phyloP scores from a whole-genome alignment of 2,329 filamentous ascomycete genomes.

The Fusarium falciforme region DNA sequence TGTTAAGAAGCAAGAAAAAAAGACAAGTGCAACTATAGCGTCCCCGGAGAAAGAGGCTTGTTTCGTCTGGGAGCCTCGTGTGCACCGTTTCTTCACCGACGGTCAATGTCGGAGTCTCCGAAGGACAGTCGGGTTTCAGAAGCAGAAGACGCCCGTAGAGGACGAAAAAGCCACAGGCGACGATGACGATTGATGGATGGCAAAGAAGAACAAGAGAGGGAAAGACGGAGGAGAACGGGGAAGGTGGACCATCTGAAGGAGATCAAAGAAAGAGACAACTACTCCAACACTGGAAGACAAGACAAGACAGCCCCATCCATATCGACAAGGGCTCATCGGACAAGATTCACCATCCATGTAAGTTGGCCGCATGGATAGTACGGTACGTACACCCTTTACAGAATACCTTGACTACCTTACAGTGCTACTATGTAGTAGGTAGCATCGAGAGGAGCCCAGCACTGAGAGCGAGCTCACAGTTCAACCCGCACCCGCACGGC shows the following conservation, averaged over 20 bases:
- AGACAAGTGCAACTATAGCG: background rate
- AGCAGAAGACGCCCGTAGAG: background rate
- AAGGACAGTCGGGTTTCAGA: background rate
- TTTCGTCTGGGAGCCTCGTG: background rate
- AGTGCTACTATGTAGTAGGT: constrained; percentile 17
- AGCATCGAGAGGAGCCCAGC: constrained; percentile 7
- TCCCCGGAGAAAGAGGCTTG: background rate
- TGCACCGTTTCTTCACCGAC: background rate
- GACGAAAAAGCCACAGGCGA: background rate
- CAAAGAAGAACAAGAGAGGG: constrained; percentile 14
- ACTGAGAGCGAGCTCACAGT: background rate
- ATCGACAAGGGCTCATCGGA: constrained; percentile 29
- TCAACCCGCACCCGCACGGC: background rate
- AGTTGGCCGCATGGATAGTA: constrained; percentile 34
- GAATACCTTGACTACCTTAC: background rate
- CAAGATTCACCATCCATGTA: constrained; percentile 32
- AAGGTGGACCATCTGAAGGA: constrained; percentile 9
- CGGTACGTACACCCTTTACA: constrained; percentile 13
- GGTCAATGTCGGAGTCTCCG: background rate
- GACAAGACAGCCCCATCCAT: constrained; percentile 22
- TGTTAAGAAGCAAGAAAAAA: background rate
- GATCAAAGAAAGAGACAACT: constrained; percentile 17
- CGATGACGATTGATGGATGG: background rate
- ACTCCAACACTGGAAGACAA: background rate
- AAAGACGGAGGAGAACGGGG: constrained; percentile 10